phyloP scores from a whole-genome alignment of 805 yeast species.

The Saccharomyces eubayanus region DNA sequence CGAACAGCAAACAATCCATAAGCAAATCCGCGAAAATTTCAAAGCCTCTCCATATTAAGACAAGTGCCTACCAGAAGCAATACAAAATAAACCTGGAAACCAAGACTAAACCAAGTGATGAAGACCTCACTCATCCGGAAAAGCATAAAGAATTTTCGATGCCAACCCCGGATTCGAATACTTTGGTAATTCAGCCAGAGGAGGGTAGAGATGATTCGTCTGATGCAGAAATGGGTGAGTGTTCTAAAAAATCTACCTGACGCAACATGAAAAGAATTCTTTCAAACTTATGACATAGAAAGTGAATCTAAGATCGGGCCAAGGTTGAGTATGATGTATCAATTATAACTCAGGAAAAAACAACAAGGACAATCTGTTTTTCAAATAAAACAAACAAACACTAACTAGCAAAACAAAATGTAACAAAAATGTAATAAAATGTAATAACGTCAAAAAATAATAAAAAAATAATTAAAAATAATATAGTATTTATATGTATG shows the following conservation, averaged over 20 bases:
- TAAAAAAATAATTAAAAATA: not conserved
- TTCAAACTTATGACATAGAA: not conserved
- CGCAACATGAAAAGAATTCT: not conserved
- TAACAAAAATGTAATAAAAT: not conserved
- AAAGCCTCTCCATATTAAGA: constrained; percentile 12
- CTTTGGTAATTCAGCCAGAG: not conserved
- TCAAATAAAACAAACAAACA: not conserved
- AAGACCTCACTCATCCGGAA: constrained; percentile 1
- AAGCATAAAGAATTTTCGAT: constrained; percentile 7
- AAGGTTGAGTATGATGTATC: not conserved
- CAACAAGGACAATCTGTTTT: not conserved
- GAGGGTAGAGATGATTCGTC: not conserved
- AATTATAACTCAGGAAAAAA: not conserved
- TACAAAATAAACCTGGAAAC: constrained; percentile 1
- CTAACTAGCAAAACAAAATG: not conserved
- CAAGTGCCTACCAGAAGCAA: constrained; percentile 8
- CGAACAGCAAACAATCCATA: not conserved
- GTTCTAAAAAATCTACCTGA: not conserved
- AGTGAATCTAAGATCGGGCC: not conserved
- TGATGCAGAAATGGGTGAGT: not conserved
- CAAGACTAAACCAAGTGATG: not conserved
- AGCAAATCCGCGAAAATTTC: constrained; percentile 8
- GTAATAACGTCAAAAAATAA: not conserved
- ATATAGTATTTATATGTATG: not conserved
- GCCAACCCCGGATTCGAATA: constrained; percentile 14